Evolutionary conservation across 805 yeast species (phyloP).

Genomic region (Metschnikowia kunwiensis): DNA sequence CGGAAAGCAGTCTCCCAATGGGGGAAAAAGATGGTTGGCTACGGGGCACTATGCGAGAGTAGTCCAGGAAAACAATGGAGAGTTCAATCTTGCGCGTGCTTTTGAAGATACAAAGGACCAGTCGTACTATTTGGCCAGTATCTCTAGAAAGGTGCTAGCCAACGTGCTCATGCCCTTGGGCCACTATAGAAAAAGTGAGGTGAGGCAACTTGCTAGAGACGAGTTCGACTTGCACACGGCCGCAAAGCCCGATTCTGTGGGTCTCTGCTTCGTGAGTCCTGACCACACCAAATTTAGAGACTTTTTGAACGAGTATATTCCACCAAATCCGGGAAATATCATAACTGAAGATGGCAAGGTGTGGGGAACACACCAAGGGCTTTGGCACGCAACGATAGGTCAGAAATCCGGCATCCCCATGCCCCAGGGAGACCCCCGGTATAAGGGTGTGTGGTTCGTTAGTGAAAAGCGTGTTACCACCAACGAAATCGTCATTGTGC

Average conservation of each 20-base stretch:
- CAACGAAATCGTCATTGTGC: constrained; percentile 78
- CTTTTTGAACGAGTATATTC: constrained; percentile 72
- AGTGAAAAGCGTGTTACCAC: constrained; percentile 59
- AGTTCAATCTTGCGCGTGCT: constrained; percentile 53
- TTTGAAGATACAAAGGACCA: constrained; percentile 72
- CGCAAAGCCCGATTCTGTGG: constrained; percentile 88
- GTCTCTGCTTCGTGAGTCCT: constrained; percentile 84
- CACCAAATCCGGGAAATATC: constrained; percentile 72
- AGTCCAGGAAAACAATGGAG: constrained; percentile 28
- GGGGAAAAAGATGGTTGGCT: constrained; percentile 59
- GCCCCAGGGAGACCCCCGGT: constrained; percentile 84
- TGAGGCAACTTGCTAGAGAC: constrained; percentile 65
- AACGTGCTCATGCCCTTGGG: constrained; percentile 78
- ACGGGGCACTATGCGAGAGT: constrained; percentile 81
- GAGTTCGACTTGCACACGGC: constrained; percentile 55
- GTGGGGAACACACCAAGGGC: constrained; percentile 81
- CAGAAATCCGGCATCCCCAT: constrained; percentile 75
- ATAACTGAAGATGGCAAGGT: constrained; percentile 69
- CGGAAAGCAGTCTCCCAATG: not conserved
- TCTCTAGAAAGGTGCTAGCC: constrained; percentile 44
- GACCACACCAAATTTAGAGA: constrained; percentile 59
- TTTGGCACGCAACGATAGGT: constrained; percentile 96
- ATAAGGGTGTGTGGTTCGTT: constrained; percentile 83
- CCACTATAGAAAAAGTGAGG: constrained; percentile 67
- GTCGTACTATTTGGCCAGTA: constrained; percentile 80